phyloP scores from a whole-genome alignment of 495 filamentous ascomycete genomes.

The Astrothelium macrocarpum region DNA sequence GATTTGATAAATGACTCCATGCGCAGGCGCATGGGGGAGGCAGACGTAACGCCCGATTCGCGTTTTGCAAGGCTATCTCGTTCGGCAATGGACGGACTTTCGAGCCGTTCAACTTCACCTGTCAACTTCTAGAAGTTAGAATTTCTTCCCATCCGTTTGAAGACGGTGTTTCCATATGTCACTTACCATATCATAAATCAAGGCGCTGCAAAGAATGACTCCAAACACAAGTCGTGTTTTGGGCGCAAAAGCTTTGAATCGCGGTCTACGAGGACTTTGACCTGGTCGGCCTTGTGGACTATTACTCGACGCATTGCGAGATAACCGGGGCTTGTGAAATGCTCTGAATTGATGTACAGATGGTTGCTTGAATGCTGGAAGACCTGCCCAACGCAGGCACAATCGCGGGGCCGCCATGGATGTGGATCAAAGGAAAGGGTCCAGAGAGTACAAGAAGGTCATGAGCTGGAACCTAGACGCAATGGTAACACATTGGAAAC shows the following conservation, averaged over 20 bases:
- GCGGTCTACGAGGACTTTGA: neutral
- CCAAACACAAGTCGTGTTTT: constrained; percentile 48
- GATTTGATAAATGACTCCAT: constrained; percentile 95
- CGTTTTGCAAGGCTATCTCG: constrained; percentile 57
- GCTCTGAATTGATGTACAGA: neutral
- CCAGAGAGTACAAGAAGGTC: neutral
- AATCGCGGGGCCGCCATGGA: neutral
- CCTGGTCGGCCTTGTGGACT: neutral
- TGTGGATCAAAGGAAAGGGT: neutral
- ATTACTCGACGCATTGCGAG: neutral
- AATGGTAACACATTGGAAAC: neutral
- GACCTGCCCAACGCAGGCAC: neutral
- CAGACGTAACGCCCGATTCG: constrained; percentile 53
- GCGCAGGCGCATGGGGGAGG: constrained; percentile 89
- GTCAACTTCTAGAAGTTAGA: constrained; percentile 14
- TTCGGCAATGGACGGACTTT: constrained; percentile 61
- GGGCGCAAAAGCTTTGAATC: constrained; percentile 16
- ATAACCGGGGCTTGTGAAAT: neutral
- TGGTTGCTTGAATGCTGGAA: neutral
- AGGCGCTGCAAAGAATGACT: constrained; percentile 49
- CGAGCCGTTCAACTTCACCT: constrained; percentile 39
- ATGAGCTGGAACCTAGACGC: neutral
- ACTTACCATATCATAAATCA: constrained; percentile 60
- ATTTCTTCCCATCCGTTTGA: neutral
- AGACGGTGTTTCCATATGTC: neutral